These are phyloP conservation scores for Hypseocharis bilobata DNA, from an alignment of 441 rosid genomes.

Conservation along the genomic window DNA sequence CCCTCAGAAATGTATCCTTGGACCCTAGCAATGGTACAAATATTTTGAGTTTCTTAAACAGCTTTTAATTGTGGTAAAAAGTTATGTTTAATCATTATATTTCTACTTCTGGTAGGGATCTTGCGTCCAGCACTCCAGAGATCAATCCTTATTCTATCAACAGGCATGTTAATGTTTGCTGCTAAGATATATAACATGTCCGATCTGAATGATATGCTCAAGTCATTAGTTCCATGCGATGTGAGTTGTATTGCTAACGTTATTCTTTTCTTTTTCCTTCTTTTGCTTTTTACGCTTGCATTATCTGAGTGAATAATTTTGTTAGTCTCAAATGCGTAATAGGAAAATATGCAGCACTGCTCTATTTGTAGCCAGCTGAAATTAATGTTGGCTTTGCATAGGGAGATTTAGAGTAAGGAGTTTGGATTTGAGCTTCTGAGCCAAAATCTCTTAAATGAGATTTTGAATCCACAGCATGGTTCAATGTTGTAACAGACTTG, in stretches of 20 bases:
- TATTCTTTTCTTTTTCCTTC: too few relatives aligned
- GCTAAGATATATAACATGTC: constrained; percentile 64
- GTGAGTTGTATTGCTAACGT: constrained; percentile 48
- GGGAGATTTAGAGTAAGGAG: too few relatives aligned
- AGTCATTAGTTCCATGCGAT: constrained; percentile 40
- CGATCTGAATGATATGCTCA: constrained; percentile 45
- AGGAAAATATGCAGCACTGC: too few relatives aligned
- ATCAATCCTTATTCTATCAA: constrained; percentile 50
- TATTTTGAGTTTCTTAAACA: constrained; percentile 16
- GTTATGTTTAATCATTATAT: constrained; percentile 14
- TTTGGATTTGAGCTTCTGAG: not conserved
- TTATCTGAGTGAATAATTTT: too few relatives aligned
- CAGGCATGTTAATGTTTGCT: constrained; percentile 67
- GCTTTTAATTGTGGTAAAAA: constrained; percentile 1
- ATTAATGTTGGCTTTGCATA: too few relatives aligned
- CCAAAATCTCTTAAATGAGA: not conserved
- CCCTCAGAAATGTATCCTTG: constrained; percentile 49
- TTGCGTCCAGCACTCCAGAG: constrained; percentile 54
- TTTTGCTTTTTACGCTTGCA: too few relatives aligned
- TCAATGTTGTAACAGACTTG: too few relatives aligned
- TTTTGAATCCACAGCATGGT: not conserved
- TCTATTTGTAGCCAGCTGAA: too few relatives aligned
- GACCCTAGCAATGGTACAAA: constrained; percentile 51
- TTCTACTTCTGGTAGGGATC: constrained; percentile 36
- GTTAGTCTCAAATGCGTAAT: too few relatives aligned